Base-by-base conservation (phyloP, 148 eudicot species). In the Fallopia convolvulus region DNA sequence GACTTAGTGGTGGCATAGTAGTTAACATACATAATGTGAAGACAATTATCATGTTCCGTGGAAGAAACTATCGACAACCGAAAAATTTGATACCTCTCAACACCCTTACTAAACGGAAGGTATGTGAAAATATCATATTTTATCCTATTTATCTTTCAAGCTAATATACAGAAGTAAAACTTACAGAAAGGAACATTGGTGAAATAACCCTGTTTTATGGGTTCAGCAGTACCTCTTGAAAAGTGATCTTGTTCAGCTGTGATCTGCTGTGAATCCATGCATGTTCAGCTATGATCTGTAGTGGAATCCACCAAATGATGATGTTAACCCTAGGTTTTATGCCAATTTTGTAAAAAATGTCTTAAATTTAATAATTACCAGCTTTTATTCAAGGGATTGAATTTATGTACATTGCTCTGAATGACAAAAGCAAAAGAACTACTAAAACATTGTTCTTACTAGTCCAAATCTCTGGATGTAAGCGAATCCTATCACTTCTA, bases 81-180 rank as follows among this genome's bases (percentile, higher is more conserved):
- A 96, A 96, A 86, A 91, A 87, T 84, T 81, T 96, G 86, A 95
- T 93, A 84, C 99, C 99, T 39, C 18, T 93, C 77, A 96, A 96
- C 81, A 96, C 99, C 78, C 94, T 96, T 32, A 96, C 99, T 0
- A 96, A 96, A 83, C 89, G 98, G 79, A 96, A 93, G 97, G 99
- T 95, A 23, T 52, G 72, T 39, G 13, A 17, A 17, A 39, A 17
- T 0, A 55, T 73, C 33, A 2, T 1, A 72, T 39, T 17, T 68
- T 36, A 46, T 39, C 72, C n/a, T 15, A 8, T 33, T 7, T 39
- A 66, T 11, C 41, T 32, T 58, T 56, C 8, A 58, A 3, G 3
- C 8, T 58, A 58, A 58, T 58, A 21, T 58, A 5, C 21, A 58
- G 26, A 8, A 21, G 14, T 58, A 21, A 9, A 8, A 58, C 65